Conservation (phyloP, 2,329 filamentous ascomycete genomes). For the Huntiella moniliformis region DNA sequence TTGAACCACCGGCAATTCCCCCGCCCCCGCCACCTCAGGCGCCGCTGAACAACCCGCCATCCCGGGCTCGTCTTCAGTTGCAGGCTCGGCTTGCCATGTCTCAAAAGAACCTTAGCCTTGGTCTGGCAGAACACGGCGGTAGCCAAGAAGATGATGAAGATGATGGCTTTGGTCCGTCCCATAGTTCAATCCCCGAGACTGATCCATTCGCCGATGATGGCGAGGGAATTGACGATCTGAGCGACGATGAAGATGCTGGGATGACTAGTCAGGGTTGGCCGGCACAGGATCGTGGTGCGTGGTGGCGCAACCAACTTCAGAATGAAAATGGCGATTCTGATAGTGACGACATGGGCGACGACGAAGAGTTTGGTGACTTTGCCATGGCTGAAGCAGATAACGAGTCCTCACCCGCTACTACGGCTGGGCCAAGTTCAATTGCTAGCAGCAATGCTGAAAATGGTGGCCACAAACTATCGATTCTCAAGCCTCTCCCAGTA, state of each 20-base stretch:
- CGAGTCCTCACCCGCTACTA: slow-evolving; percentile 5
- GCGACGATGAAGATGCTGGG: slow-evolving; percentile 24
- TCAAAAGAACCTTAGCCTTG: slow-evolving; percentile 39
- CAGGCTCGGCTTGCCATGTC: slow-evolving; percentile 69
- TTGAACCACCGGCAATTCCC: slow-evolving; percentile 32
- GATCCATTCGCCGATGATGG: slow-evolving; percentile 39
- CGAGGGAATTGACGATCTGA: slow-evolving; percentile 34
- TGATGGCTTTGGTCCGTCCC: slow-evolving; percentile 14
- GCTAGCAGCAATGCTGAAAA: slow-evolving; percentile 12
- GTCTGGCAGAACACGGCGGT: slow-evolving; percentile 26
- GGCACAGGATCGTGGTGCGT: slow-evolving; percentile 21
- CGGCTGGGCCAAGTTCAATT: neutral
- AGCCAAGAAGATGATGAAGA: slow-evolving; percentile 19
- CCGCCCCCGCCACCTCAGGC: slow-evolving; percentile 52
- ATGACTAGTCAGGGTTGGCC: slow-evolving; percentile 14
- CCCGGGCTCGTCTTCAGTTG: slow-evolving; percentile 71
- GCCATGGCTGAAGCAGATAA: slow-evolving; percentile 39
- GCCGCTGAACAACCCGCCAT: slow-evolving; percentile 70
- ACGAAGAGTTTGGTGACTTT: slow-evolving; percentile 51
- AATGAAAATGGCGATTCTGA: slow-evolving; percentile 21
- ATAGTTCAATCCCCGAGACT: slow-evolving; percentile 16
- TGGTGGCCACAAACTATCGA: slow-evolving; percentile 22
- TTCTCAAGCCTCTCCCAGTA: slow-evolving; percentile 35
- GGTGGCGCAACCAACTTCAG: slow-evolving; percentile 27
- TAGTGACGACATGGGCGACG: slow-evolving; percentile 30